phyloP scores from a whole-genome alignment of 176 grass and related monocot species.

The Bonia amplexicaulis region DNA sequence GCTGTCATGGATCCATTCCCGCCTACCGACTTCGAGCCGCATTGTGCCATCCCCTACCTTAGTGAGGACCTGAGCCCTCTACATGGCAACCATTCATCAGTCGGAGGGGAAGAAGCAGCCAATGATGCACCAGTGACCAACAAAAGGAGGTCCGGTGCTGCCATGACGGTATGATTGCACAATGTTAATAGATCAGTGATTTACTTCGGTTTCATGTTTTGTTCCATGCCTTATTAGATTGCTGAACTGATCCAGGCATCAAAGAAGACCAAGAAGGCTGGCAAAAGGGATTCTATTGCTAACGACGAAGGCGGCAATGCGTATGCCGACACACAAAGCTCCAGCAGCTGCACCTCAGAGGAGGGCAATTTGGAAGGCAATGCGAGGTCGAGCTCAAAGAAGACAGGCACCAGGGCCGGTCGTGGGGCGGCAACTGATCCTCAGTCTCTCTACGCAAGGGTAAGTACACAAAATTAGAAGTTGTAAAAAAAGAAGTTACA shows the following conservation, averaged over 20 bases:
- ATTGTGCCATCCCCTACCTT: constrained; percentile 26
- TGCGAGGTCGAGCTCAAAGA: constrained; percentile 34
- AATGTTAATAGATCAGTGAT: not conserved
- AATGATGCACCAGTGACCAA: constrained; percentile 12
- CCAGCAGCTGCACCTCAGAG: constrained; percentile 74
- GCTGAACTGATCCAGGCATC: constrained; percentile 40
- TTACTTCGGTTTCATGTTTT: constrained; percentile 3
- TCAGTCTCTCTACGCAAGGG: constrained; percentile 88
- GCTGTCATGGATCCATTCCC: constrained; percentile 20
- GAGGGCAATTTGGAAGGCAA: constrained; percentile 46
- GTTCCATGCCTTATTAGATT: constrained; percentile 6
- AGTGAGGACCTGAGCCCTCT: constrained; percentile 13
- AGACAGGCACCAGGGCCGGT: constrained; percentile 40
- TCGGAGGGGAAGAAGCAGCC: constrained; percentile 44
- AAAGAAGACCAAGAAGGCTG: constrained; percentile 46
- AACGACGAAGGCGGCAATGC: constrained; percentile 28
- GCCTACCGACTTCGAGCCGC: not conserved
- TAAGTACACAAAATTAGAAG: constrained; percentile 22
- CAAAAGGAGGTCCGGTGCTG: constrained; percentile 51
- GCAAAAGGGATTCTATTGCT: constrained; percentile 19
- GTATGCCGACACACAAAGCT: constrained; percentile 45
- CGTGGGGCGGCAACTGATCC: constrained; percentile 67
- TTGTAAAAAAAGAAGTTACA: not conserved
- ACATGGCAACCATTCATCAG: constrained; percentile 21
- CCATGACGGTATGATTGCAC: constrained; percentile 33